Base-by-base conservation (phyloP, 2,329 filamentous ascomycete genomes). In the Periconia macrospinosa region DNA sequence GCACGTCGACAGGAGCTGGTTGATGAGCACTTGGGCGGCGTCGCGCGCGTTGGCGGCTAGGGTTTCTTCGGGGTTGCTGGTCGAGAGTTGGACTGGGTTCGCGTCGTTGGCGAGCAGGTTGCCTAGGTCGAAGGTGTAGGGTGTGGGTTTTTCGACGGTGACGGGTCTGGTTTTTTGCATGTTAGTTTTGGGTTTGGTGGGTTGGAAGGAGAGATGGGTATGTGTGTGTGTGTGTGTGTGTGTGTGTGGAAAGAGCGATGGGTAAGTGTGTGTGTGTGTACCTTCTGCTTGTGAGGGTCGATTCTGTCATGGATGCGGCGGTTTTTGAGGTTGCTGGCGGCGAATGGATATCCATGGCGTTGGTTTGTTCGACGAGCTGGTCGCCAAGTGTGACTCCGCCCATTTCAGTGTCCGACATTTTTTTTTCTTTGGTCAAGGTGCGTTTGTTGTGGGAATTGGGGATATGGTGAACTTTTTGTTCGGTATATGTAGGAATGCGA, bases 1-100 rank as follows among this genome's bases (percentile, higher is more conserved):
- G 78, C 92, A 94, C 44, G 91, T 93, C 15, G 88, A 91, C 40
- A 99, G 86, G 56, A 99, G 87, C 77, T 97, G 92, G 82, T 96
- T 96, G 75, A 99, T 86, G 54, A 99, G 86, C 30, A 86, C 87
- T 78, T 99, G 94, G 13, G 92, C 91, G 75, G 91, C 92, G 76
- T 96, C 91, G 68, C 92, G 90, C 51, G 94, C 92, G 19, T 87
- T 85, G 41, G 83, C 78, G 57, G 87, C 82, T 56, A 97, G 86
- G 53, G 84, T 83, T 27, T 81, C 78, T 75, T 96, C 47, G 14
- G 42, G 40, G 23, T 49, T 91, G 47, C 75, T 75, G 63, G 83
- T 76, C n/a, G 30, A 19, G 58, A 86, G 76, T 46, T 82, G 78
- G 48, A 94, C 79, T 2, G 93, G 91, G 77, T 97, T 97, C 40